These are phyloP conservation scores for Calocera viscosa DNA, from an alignment of 768 basidiomycete species.

Conservation along the genomic window DNA sequence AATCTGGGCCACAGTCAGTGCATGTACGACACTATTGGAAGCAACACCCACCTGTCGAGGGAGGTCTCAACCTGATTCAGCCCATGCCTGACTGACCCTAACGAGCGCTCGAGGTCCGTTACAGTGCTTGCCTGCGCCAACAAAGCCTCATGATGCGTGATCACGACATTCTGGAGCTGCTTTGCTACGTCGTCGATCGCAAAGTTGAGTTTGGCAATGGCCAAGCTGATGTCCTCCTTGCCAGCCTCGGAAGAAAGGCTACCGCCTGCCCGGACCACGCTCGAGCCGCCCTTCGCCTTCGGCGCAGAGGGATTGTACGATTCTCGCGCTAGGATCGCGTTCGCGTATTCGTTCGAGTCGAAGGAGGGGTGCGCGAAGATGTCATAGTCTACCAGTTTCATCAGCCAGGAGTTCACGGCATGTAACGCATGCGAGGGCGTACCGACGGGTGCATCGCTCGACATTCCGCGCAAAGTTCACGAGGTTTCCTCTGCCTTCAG, in stretches of 20 bases:
- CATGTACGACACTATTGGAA: slow-evolving; percentile 17
- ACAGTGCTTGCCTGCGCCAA: slow-evolving; percentile 71
- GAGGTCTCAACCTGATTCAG: slow-evolving; percentile 62
- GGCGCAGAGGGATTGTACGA: slow-evolving; percentile 38
- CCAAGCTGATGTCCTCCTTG: slow-evolving; percentile 80
- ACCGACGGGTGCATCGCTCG: not conserved
- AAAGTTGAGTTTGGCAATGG: slow-evolving; percentile 73
- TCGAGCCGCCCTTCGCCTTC: slow-evolving; percentile 24
- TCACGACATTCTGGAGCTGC: slow-evolving; percentile 76
- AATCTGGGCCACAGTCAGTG: slow-evolving; percentile 40
- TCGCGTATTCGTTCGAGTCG: slow-evolving; percentile 82
- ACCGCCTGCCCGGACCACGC: slow-evolving; percentile 39
- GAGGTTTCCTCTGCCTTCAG: too few species aligned
- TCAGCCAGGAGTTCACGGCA: too few species aligned
- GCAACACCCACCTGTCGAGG: slow-evolving; percentile 50
- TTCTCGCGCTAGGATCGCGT: slow-evolving; percentile 76
- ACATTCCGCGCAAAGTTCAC: not conserved
- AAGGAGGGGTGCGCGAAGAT: slow-evolving; percentile 65
- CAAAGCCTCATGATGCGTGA: slow-evolving; percentile 67
- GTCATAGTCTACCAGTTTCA: slow-evolving; percentile 45
- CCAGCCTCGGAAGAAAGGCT: slow-evolving; percentile 16
- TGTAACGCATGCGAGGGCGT: not conserved
- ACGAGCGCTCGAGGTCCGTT: slow-evolving; percentile 53
- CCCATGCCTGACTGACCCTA: slow-evolving; percentile 53
- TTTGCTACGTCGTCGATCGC: slow-evolving; percentile 86